These are phyloP conservation scores for Serendipita sp. DNA, from an alignment of 768 basidiomycete species.

Conservation along the genomic window DNA sequence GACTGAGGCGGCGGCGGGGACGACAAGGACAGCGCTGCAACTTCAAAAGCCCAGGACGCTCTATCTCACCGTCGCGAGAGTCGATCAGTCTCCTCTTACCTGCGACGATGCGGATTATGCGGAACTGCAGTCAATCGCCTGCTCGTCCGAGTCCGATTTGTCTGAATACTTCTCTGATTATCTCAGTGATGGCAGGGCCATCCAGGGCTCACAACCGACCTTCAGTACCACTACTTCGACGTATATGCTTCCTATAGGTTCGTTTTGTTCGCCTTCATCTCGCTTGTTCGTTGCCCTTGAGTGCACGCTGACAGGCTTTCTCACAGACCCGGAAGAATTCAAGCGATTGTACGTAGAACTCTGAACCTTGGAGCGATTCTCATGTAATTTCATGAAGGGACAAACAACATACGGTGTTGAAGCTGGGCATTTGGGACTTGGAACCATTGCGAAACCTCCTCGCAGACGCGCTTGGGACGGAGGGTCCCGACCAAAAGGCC, in stretches of 20 bases:
- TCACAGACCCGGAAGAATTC: not conserved
- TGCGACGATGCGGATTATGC: not conserved
- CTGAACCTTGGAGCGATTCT: not conserved
- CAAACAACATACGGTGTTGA: not conserved
- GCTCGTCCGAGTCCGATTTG: not conserved
- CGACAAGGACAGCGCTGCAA: not conserved
- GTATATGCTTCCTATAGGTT: not conserved
- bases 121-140: not conserved
- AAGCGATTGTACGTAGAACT: not conserved
- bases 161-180: not conserved
- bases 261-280: not conserved
- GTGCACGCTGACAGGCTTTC: not conserved
- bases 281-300: not conserved
- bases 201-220: not conserved
- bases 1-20: not conserved
- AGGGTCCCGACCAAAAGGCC: not conserved
- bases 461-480: not conserved
- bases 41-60: not conserved
- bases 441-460: not conserved
- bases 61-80: not conserved
- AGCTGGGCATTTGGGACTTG: not conserved
- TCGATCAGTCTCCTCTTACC: not conserved
- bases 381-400: not conserved
- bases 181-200: not conserved
- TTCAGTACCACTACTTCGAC: not conserved